Base-by-base conservation (phyloP, 1,284 basidiomycete species). In the Inonotus obliquus region DNA sequence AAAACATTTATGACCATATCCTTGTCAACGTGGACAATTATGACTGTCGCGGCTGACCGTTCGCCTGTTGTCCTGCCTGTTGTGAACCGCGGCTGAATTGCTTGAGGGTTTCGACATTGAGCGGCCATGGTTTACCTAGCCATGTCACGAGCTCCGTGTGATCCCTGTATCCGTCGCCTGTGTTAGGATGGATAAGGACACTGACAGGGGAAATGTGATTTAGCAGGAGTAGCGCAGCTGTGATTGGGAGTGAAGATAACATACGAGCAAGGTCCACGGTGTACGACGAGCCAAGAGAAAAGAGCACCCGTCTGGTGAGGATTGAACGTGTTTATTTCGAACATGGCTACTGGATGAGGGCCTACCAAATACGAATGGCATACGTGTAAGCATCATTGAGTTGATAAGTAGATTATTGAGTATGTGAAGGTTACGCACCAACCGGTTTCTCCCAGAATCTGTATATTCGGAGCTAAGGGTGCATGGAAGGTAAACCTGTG, bases 161-260 rank as follows among this genome's bases (percentile, higher is more conserved):
- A 67, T 91, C 89, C 61, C 66, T 77, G 65, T 78, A 74, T 1
- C 77, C 59, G 65, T 89, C 74, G 35, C 78, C 76, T 2, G 89
- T 91, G 72, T 91, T 90, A 0, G 89, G 89, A 71, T 91, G 87
- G 63, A 91, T 75, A 11, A 89, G 76, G 5, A 90, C 87, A 21
- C 87, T 88, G 67, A 5, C 37, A 52, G 38, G 49, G 44, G 37
- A 49, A 49, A 37, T 59, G 58, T 54, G 45, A 51, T 27, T 57
- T 4, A 4, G 4, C 32, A 37, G 21, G 19, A 41, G 52, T n/a
- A 48, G 54, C 37, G 35, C 47, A 19, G 53, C 27, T 39, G 54
- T n/a, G n/a, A n/a, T n/a, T n/a, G 13, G n/a, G 39, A 56, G 55
- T 44, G 23, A 60, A 41, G 53, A 19, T 10, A 11, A 80, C 84